Base-by-base conservation (phyloP, 805 yeast species). In the Zygoascus tannicola region DNA sequence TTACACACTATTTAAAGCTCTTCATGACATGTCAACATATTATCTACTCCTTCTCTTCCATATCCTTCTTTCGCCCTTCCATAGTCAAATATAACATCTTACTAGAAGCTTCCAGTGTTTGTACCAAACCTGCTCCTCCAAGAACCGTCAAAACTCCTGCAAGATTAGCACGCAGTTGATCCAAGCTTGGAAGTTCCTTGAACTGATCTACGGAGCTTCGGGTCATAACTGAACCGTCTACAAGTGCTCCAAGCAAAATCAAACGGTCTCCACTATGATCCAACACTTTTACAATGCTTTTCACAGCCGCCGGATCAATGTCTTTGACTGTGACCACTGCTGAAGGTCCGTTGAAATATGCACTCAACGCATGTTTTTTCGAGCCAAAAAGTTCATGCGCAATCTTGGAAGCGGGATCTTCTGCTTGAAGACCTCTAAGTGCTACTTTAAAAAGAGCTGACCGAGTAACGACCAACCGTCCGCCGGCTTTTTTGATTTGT, bases 81-180 rank as follows among this genome's bases (percentile, higher is more conserved):
- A 88, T 64, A 5, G 94, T 83, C 63, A 86, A 67, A 57, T 85
- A 85, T 54, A 88, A 73, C 46, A 68, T 65, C 50, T 77, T 76
- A 14, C 84, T 65, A n/a, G 85, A 69, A 16, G 81, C 60, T 64
- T 82, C 81, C 58, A 90, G 72, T 15, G 95, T 85, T 65, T 75
- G 76, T 10, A 83, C 94, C 59, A 90, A 72, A 8, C 94, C 94
- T 37, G 85, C 88, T 57, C 97, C 97, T 46, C 95, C 85, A 50
- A 85, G 70, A 45, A 82, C 66, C n/a, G 88, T 80, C 57, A 90
- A 75, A 44, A 85, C 69, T 8, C 95, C 95, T 10, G 82, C 81
- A 53, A 92, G 74, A 71, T 88, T 84, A 7, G 83, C 77, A 46
- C 85, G 92, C 53, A 90, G 67, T 52, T 80, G 78, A 36, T 74